These are phyloP conservation scores for Arctium minus DNA, from an alignment of 129 eudicot genomes.

Conservation along the genomic window DNA sequence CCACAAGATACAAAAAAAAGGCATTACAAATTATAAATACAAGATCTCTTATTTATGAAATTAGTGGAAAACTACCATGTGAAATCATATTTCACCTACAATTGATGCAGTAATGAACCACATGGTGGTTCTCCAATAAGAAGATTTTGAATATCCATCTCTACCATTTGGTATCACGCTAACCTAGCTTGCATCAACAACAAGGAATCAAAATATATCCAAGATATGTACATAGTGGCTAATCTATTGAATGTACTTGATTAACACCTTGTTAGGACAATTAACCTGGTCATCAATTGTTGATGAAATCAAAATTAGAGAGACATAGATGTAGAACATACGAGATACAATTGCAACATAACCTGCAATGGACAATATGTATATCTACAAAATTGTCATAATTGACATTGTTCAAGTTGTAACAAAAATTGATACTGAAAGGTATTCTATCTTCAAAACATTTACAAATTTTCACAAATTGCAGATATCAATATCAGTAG, in stretches of 20 bases:
- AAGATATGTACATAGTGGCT: no score
- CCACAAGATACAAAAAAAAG: conserved; percentile 3
- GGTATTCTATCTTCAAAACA: background rate
- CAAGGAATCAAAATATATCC: no score
- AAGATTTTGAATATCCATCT: no score
- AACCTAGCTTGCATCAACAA: no score
- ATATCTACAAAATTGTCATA: conserved; percentile 5
- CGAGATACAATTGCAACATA: background rate
- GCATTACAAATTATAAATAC: background rate
- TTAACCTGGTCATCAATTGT: background rate
- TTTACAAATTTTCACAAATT: background rate
- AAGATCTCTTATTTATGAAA: background rate
- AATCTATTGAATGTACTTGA: no score
- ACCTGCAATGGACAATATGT: background rate
- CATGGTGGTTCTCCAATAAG: no score
- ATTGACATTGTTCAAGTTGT: background rate
- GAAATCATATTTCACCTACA: conserved; percentile 52
- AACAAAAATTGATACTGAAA: background rate
- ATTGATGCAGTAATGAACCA: conserved; percentile 64
- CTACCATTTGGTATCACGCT: no score
- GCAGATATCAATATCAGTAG: background rate
- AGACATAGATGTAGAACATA: background rate
- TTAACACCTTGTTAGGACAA: background rate
- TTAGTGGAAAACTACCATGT: background rate
- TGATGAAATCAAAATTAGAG: background rate